Base-by-base conservation (phyloP, 148 eudicot genomes). In the Camellia granthamiana region DNA sequence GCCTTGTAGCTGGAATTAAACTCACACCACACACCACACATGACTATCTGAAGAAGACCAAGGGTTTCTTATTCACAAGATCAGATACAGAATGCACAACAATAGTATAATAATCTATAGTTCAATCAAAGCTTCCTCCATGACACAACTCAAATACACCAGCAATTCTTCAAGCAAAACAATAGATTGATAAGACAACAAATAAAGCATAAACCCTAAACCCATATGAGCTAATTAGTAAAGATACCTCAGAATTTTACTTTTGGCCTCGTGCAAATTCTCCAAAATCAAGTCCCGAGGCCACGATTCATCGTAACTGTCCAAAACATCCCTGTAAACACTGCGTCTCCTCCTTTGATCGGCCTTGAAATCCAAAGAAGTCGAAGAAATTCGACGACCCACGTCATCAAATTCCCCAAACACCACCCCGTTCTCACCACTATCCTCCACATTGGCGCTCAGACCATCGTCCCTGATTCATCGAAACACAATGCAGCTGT, bases 171-270 rank as follows among this genome's bases (percentile, higher is more conserved):
- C 21, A 54, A 52, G 56, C n/a, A 19, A 80, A 43, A 51, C 10
- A 61, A 65, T 13, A 14, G 42, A 49, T 38, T 47, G 15, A 30
- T 67, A 3, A 79, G 65, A 65, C 41, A 79, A 46, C 67, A 75
- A 65, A 30, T 1, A 30, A 30, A 30, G 38, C 38, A 30, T 30
- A 30, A 30, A 30, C 38, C 38, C 38, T 30, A 30, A 30, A 75
- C 51, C 65, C 65, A 2, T 7, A 55, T 51, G 56, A 76, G 11
- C 69, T 19, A 47, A 62, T 49, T 47, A 14, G 62, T 10, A 18
- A 30, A 43, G 9, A 30, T 82, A 91, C 97, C 95, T 93, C 83
- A 90, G 86, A 38, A 91, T 81, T 88, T 80, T 87, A 42, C 69
- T 82, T 78, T 88, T 93, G 23, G 90, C 91, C 79, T 84, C 91